Conservation (phyloP, 306 rosid genomes). For the apple (Malus domestica) region DNA sequence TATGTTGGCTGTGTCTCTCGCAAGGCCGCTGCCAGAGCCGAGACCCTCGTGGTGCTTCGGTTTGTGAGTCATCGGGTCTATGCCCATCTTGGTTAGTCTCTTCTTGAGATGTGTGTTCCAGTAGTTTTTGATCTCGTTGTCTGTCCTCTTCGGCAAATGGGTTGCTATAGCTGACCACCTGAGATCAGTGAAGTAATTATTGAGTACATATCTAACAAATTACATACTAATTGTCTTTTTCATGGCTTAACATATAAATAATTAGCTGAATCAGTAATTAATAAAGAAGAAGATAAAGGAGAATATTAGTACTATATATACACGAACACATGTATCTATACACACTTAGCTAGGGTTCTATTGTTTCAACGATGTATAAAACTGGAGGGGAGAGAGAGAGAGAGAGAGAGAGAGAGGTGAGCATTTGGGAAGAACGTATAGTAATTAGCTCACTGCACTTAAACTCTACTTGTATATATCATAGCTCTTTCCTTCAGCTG, state of each 20-base stretch:
- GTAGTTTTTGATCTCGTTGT: slow-evolving; percentile 89
- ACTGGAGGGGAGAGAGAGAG: too few species aligned
- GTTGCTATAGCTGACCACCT: slow-evolving; percentile 99
- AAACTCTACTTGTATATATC: too few species aligned
- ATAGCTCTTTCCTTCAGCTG: too few species aligned
- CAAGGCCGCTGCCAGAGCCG: slow-evolving; percentile 50
- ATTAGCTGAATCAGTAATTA: too few species aligned
- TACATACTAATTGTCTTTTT: neutral
- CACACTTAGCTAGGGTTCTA: too few species aligned
- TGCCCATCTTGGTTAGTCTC: slow-evolving; percentile 88
- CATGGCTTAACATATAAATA: neutral
- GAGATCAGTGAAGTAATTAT: neutral
- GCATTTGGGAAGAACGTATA: too few species aligned
- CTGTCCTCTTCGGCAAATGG: slow-evolving; percentile 88
- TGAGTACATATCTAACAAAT: neutral
- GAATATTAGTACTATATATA: too few species aligned
- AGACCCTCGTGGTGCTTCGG: slow-evolving; percentile 31
- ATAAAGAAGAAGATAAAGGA: too few species aligned
- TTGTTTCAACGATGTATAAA: too few species aligned
- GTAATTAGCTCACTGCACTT: too few species aligned
- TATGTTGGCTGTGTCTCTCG: slow-evolving; percentile 71
- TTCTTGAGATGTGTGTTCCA: slow-evolving; percentile 98
- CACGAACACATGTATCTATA: too few species aligned
- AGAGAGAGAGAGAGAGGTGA: too few species aligned
- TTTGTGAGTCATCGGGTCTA: slow-evolving; percentile 90